Base-by-base conservation (phyloP, 768 basidiomycete species). In the Cyclocybe cylindracea region DNA sequence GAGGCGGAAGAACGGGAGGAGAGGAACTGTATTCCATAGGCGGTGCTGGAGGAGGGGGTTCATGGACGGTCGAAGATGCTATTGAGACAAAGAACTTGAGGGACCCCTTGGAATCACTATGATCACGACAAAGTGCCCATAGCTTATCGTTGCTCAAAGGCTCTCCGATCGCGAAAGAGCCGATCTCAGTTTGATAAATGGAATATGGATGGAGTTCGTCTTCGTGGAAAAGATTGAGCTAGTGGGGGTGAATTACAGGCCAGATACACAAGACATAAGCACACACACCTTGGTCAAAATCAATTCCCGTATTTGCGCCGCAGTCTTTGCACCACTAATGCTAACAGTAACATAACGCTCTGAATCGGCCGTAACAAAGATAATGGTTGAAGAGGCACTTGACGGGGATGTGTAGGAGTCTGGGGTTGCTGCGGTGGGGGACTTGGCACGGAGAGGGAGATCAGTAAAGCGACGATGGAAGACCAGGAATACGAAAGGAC, bases 111-210 rank as follows among this genome's bases (percentile, higher is more conserved):
- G 80, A 73, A 67, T 97, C 94, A 35, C 89, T 91, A 7, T 80
- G 71, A 38, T 84, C 76, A 48, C 77, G 75, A 66, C 92, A 93
- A 34, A 94, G 77, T 13, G 81, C 77, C 61, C 89, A 79, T 5
- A 98, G 72, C 54, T 74, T 76, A 29, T 91, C 86, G 54, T 88
- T 83, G 10, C 80, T 71, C 32, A 97, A 70, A 6, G 93, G 83
- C 10, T 85, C 85, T 4, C 90, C 84, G 39, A 88, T 80, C 13
- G 88, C 87, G 57, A 77, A 87, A 24, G 82, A 79, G 52, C 89
- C 91, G 61, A 97, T 87, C 68, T 91, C 89, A 0, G 94, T 96
- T 54, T 85, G 87, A 73, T 91, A 94, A 48, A 98, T 87, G 19
- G 86, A 82, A 64, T 87, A 86, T 29, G 79, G 82, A 7, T 77